Base-by-base conservation (phyloP, 139 green algal genomes). In the Chlamydomonas eustigma region DNA sequence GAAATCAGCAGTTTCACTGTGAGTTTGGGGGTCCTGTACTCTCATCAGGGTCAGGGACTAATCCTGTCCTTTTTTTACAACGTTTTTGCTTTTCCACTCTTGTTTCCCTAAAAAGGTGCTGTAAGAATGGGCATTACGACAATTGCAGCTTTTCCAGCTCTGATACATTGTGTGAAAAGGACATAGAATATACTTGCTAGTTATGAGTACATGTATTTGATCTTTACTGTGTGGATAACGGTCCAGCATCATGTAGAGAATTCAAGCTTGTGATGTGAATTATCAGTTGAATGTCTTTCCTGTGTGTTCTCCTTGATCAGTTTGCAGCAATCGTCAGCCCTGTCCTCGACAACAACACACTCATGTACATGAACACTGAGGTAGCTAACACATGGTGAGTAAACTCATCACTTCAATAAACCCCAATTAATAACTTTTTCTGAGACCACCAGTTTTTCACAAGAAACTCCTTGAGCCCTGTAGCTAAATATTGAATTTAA, bases 311-410 rank as follows among this genome's bases (percentile, higher is more conserved):
- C n/a, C 5, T 18, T 5, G 6, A 18, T 8, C 58, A 69, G 30
- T 80, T 80, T 52, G 75, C 39, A 1, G 66, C 75, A 30, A 80
- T 80, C 25, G 39, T 80, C 12, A 64, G 35, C 39, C 2, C 8
- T 25, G 28, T 1, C 39, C 37, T 70, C 22, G 75, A 80, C 65
- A 80, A 80, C 44, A 64, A 70, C 64, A 80, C 75, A 22, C 75
- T 80, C 24, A 36, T 33, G 34, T 80, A 80, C 75, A 80, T 80
- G 75, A 75, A 70, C 65, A 75, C 65, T 2, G 30, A 52, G 2
- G 37, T 80, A 1, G 75, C 37, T 4, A n/a, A n/a, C 12, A 34
- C 5, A 2, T 80, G 75, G 75, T 2, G 39, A n/a, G n/a, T n/a
- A n/a, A n/a, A n/a, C n/a, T n/a, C n/a, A n/a, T n/a, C n/a, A n/a